These are phyloP conservation scores for Solanum okadae DNA, from an alignment of 257 asterid genomes.

Conservation along the genomic window DNA sequence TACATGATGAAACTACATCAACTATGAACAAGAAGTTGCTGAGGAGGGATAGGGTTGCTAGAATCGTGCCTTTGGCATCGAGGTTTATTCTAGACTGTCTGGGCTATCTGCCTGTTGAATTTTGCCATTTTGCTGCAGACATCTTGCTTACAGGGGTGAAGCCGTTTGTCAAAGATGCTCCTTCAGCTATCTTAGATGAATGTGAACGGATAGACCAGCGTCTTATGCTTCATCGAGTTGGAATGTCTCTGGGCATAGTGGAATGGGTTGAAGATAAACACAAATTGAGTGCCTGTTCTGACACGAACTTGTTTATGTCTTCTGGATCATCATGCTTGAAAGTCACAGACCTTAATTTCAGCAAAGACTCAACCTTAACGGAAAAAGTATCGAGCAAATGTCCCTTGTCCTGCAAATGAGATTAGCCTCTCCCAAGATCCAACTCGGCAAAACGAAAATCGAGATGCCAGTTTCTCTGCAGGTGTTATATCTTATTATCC, in stretches of 20 bases:
- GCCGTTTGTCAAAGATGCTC: slow-evolving; percentile 57
- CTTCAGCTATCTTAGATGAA: slow-evolving; percentile 57
- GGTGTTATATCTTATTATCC: slow-evolving; percentile 15
- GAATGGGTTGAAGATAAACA: slow-evolving; percentile 82
- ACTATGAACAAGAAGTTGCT: slow-evolving; percentile 11
- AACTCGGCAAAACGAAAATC: slow-evolving; percentile 6
- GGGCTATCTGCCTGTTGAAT: slow-evolving; percentile 73
- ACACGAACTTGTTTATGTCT: slow-evolving; percentile 12
- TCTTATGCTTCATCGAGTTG: slow-evolving; percentile 85
- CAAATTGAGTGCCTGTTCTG: slow-evolving; percentile 25
- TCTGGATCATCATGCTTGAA: slow-evolving; percentile 30
- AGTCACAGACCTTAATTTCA: slow-evolving; percentile 10
- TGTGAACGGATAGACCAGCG: slow-evolving; percentile 57
- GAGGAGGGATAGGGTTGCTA: slow-evolving; percentile 18
- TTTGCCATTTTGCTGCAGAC: slow-evolving; percentile 70
- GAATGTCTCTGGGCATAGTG: slow-evolving; percentile 67
- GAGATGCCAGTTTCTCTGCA: slow-evolving; percentile 7
- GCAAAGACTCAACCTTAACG: slow-evolving; percentile 11
- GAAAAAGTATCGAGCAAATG: slow-evolving; percentile 1
- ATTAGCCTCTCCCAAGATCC: slow-evolving; percentile 11
- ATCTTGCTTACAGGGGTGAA: slow-evolving; percentile 72
- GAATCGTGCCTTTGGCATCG: slow-evolving; percentile 32
- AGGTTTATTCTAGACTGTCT: slow-evolving; percentile 73
- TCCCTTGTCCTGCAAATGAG: slow-evolving; percentile 14
- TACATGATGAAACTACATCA: slow-evolving; percentile 6